Evolutionary conservation across 2,329 filamentous ascomycete genomes (phyloP), one percentile per base, ranked within the genome.

Genomic region (Penicillium sp.): DNA sequence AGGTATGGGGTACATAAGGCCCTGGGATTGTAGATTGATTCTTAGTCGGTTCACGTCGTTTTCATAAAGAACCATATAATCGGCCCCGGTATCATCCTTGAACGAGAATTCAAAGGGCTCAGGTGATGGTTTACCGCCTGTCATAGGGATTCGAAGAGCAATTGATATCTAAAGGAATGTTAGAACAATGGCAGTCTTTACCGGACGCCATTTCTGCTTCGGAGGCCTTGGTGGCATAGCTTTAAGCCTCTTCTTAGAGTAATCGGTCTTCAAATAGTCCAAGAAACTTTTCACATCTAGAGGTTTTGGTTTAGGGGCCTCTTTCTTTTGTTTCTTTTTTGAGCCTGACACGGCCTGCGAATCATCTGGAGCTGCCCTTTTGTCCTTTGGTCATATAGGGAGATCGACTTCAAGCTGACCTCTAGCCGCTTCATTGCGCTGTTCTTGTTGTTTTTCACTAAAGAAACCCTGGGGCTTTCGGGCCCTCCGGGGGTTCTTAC

Each of bases 71-170:
- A 32, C n/a, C 48, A 50, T 50, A 5, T 22, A 31, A 42, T 26
- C 29, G 6, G 48, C 48, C 20, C 48, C 48, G 8, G 48, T 50
- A 24, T 50, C 48, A 32, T 50, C 48, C 43, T 32, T 46, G 43
- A 46, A 46, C 10, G 13, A 4, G n/a, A 46, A 32, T 20, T 46
- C 43, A 18, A 46, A 32, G 18, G 26, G 18, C 11, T 13, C 20
- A 40, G 38, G n/a, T 31, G 18, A 29, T 20, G 29, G 18, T 7
- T 50, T 32, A n/a, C 13, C 18, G n/a, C 26, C 16, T 32, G 26
- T 22, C 11, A 18, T 29, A 3, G 26, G 26, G 5, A 45, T 45
- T 7, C 43, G 43, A 46, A 46, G 43, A 20, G 7, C 2, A 20
- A 46, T 18, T 22, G n/a, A 5, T 2, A 20, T 13, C 43, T 46